Conservation (phyloP, 768 basidiomycete species). For the Albatrellus ellisii region DNA sequence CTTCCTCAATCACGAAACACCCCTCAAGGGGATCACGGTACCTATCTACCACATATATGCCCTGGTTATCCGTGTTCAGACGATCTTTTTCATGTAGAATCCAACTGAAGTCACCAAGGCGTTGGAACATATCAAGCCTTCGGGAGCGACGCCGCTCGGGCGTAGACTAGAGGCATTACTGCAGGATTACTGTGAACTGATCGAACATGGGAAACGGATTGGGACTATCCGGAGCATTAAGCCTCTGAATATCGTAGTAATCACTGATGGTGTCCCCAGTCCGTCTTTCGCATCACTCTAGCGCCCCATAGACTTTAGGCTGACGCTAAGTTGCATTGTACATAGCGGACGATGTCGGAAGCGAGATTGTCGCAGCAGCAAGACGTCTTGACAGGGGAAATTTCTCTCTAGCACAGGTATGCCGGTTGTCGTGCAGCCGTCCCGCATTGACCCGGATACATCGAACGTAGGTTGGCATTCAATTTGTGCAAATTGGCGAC, state of each 20-base stretch:
- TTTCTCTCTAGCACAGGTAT: slow-evolving; percentile 21
- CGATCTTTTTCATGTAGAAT: neutral
- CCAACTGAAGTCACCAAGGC: slow-evolving; percentile 3
- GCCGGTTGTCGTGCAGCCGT: too few species aligned
- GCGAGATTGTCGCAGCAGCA: slow-evolving; percentile 13
- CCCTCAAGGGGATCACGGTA: slow-evolving; percentile 13
- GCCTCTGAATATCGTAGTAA: slow-evolving; percentile 23
- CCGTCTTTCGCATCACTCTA: slow-evolving; percentile 10
- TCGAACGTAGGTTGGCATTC: slow-evolving; percentile 23
- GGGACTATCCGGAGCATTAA: slow-evolving; percentile 23
- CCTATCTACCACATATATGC: neutral
- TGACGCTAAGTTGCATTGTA: neutral
- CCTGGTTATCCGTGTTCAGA: neutral
- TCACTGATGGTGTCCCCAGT: slow-evolving; percentile 29
- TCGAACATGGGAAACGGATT: slow-evolving; percentile 25
- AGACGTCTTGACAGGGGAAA: slow-evolving; percentile 20
- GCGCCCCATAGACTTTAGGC: neutral
- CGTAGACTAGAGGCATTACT: slow-evolving; percentile 3
- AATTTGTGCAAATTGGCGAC: slow-evolving; percentile 29
- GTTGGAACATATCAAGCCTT: slow-evolving; percentile 7
- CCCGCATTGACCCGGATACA: too few species aligned
- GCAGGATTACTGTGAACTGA: slow-evolving; percentile 8
- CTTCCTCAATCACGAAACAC: slow-evolving; percentile 24
- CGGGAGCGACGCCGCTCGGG: neutral
- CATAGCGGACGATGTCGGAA: slow-evolving; percentile 14